phyloP scores from a whole-genome alignment of 192 early-diverging fungal genomes.

The Coemansia sp. region DNA sequence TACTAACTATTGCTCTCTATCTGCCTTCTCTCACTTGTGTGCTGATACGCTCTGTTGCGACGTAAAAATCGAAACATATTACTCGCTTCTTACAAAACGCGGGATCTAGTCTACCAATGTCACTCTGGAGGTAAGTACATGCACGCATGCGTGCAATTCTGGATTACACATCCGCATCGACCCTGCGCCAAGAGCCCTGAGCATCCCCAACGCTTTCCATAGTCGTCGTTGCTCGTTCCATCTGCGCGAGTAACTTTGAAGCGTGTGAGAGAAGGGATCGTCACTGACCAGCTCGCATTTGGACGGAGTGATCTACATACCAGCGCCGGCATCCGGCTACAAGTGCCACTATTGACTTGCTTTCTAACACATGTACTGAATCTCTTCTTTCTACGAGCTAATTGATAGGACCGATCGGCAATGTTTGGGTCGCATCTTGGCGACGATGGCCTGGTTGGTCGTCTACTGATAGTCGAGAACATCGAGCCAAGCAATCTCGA shows the following conservation, averaged over 20 bases:
- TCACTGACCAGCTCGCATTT: not conserved
- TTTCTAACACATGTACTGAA: not conserved
- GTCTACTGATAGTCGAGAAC: conserved; percentile 63
- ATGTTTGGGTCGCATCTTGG: conserved; percentile 83
- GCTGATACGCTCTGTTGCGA: not conserved
- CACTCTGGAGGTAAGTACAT: conserved; percentile 46
- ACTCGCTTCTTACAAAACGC: not conserved
- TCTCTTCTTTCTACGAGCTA: not conserved
- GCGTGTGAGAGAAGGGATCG: not conserved
- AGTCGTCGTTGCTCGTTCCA: not conserved
- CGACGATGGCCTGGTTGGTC: conserved; percentile 71
- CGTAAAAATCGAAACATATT: not conserved
- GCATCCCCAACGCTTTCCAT: conserved; percentile 2
- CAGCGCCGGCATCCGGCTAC: not conserved
- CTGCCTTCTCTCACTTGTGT: not conserved
- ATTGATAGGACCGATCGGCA: conserved; percentile 68
- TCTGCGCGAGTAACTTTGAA: not conserved
- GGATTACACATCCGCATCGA: not conserved
- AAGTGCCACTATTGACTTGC: conserved; percentile 1
- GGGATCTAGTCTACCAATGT: conserved; percentile 44
- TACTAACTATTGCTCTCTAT: not conserved
- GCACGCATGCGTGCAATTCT: conserved; percentile 8
- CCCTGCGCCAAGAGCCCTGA: not conserved
- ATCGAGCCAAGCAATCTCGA: conserved; percentile 60
- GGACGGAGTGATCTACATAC: not conserved